These are phyloP conservation scores for Umbelopsis isabellina DNA, from an alignment of 192 early-diverging fungal genomes.

Conservation along the genomic window DNA sequence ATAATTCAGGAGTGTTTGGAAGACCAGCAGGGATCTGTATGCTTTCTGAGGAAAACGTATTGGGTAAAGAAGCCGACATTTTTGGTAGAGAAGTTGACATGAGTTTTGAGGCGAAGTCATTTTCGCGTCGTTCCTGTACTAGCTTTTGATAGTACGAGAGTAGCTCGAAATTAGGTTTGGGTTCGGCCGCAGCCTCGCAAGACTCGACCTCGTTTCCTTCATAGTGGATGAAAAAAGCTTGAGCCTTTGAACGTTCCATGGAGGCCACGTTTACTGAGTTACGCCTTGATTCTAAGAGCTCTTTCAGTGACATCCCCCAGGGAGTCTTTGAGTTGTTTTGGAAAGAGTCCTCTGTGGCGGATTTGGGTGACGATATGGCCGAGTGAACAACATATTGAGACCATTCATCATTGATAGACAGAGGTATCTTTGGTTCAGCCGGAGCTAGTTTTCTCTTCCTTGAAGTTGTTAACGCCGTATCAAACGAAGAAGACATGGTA, in stretches of 20 bases:
- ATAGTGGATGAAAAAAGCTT: slow-evolving; percentile 11
- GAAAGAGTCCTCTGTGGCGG: neutral
- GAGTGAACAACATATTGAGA: slow-evolving; percentile 18
- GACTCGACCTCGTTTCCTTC: slow-evolving; percentile 21
- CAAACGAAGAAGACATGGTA: slow-evolving; percentile 2
- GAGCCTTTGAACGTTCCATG: neutral
- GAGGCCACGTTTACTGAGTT: slow-evolving; percentile 10
- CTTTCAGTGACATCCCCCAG: slow-evolving; percentile 15
- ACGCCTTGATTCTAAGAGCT: slow-evolving; percentile 11
- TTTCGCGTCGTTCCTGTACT: neutral
- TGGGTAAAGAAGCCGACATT: neutral
- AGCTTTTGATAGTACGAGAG: slow-evolving; percentile 8
- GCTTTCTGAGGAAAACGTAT: neutral
- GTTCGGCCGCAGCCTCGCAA: neutral
- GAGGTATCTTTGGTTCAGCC: slow-evolving; percentile 1
- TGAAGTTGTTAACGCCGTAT: neutral
- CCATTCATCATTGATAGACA: neutral
- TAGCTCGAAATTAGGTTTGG: slow-evolving; percentile 17
- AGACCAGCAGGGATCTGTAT: slow-evolving; percentile 12
- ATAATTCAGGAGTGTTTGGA: slow-evolving; percentile 11
- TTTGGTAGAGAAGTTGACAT: neutral
- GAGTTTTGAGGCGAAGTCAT: neutral
- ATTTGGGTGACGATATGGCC: slow-evolving; percentile 1
- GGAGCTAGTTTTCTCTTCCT: slow-evolving; percentile 3
- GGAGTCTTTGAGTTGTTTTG: neutral